Base-by-base conservation (phyloP, 2,329 filamentous ascomycete species). In the Penicillium sp. region DNA sequence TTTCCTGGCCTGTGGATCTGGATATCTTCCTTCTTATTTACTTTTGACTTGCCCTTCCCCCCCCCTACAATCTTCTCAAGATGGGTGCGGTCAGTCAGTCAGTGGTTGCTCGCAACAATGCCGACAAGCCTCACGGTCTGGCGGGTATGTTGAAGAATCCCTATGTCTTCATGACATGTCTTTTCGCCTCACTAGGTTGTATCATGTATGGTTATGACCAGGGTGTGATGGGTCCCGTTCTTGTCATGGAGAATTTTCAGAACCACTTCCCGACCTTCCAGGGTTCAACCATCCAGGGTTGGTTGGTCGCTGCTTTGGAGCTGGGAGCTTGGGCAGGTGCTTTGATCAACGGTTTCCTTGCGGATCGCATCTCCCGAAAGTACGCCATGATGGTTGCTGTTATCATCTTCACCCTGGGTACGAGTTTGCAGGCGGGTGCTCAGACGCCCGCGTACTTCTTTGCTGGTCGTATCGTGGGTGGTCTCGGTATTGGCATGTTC, bases 101-200 rank as follows among this genome's bases (percentile, higher is more conserved):
- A 18, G 65, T 73, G 24, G 72, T 74, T 51, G 72, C 66, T 47
- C 70, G 71, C 45, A 47, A 62, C 56, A 72, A 71, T 55, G 71
- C 71, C 45, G 64, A 65, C 31, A 74, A 73, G 47, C 61, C 67
- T 31, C 69, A 74, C 53, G 72, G 72, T 47, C 49, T 74, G 31
- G 49, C 62, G 45, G 72, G 72, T 51, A 73, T 74, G 67, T 53
- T 74, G 12, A 67, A 70, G 56, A 74, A 74, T 55, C 71, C 72
- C 2, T 75, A 72, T 56, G 72, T 75, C 45, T 71, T 69, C 60
- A 58, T 66, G 63, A 73, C 71, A 39, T 70, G 64, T 51, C 49
- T 63, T 31, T 74, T 72, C 16, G 69, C 66, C 42, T 70, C 70
- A 1, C 54, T 67, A n/a, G 65, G 65, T 31, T 67, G 65, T 59